Percentiles rank a stretch among this genome's conserved stretches.
Conservation (phyloP, 352 stramenopile genomes). For the Saprolegnia parasitica region DNA sequence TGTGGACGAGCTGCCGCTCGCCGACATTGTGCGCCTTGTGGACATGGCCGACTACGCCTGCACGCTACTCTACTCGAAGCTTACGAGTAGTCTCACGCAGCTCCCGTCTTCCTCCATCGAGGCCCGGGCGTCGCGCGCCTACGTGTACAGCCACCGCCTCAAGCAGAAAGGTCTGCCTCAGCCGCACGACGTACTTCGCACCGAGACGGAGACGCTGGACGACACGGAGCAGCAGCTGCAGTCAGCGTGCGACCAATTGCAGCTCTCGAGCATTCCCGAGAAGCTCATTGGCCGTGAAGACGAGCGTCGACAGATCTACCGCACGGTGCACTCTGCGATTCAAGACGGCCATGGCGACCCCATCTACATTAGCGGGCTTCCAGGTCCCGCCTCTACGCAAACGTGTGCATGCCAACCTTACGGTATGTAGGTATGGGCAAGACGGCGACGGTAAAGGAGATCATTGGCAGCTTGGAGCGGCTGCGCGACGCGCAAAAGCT, state of each 20-base stretch:
- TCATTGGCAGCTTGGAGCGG: constrained; percentile 41
- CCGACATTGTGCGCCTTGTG: background rate
- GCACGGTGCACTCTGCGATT: constrained; percentile 48
- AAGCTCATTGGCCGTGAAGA: constrained; percentile 54
- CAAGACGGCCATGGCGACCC: constrained; percentile 45
- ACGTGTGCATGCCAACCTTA: no score
- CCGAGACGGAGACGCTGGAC: background rate
- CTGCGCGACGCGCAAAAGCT: constrained; percentile 37
- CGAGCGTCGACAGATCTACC: constrained; percentile 55
- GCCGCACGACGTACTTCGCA: background rate
- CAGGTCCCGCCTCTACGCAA: no score
- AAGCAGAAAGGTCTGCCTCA: background rate
- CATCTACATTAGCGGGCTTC: constrained; percentile 69
- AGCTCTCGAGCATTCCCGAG: constrained; percentile 51
- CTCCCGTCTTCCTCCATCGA: background rate
- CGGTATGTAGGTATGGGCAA: constrained; percentile 58
- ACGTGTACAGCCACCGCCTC: constrained; percentile 19
- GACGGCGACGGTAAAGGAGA: constrained; percentile 67
- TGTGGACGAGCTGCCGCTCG: constrained; percentile 22
- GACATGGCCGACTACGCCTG: constrained; percentile 11
- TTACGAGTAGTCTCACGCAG: constrained; percentile 20
- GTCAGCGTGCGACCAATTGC: constrained; percentile 52
- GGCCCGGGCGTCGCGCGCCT: background rate
- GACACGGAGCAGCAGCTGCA: constrained; percentile 37
- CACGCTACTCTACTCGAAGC: constrained; percentile 15